A percentile compares a stretch with the other conserved stretches of the same genome.
Evolutionary conservation across 2,329 filamentous ascomycete genomes (phyloP).

Genomic region (Botrytis porri): DNA sequence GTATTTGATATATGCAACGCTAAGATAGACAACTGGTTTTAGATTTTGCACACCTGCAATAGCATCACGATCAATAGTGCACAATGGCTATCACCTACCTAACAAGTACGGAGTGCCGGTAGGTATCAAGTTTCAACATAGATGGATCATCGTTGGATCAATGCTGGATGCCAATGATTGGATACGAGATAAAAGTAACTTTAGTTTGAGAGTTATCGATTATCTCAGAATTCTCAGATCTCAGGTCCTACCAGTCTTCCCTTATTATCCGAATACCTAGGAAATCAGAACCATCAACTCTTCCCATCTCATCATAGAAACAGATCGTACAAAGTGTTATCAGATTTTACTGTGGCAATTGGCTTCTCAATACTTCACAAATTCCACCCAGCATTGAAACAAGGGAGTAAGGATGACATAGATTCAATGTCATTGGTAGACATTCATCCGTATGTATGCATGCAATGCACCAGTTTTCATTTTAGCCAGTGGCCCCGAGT

Average conservation of each 20-base stretch:
- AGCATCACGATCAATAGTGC: neutral
- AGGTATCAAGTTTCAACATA: neutral
- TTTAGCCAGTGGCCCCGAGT: neutral
- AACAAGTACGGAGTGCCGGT: neutral
- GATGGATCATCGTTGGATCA: neutral
- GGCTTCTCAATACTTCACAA: neutral
- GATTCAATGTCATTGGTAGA: neutral
- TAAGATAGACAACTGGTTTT: neutral
- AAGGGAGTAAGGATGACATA: neutral
- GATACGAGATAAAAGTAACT: neutral
- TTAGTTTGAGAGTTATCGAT: neutral
- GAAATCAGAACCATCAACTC: neutral
- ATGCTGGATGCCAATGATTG: neutral
- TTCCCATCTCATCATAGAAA: neutral
- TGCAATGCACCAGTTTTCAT: neutral
- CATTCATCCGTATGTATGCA: neutral
- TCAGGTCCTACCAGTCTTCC: neutral
- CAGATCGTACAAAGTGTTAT: neutral
- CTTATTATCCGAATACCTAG: neutral
- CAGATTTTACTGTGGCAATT: neutral
- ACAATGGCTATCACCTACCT: neutral
- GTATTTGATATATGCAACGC: neutral
- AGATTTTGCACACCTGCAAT: neutral
- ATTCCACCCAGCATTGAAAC: neutral
- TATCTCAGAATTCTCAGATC: neutral